Evolutionary conservation across 2,329 filamentous ascomycete species (phyloP).

Genomic region (Arthroderma uncinatum): DNA sequence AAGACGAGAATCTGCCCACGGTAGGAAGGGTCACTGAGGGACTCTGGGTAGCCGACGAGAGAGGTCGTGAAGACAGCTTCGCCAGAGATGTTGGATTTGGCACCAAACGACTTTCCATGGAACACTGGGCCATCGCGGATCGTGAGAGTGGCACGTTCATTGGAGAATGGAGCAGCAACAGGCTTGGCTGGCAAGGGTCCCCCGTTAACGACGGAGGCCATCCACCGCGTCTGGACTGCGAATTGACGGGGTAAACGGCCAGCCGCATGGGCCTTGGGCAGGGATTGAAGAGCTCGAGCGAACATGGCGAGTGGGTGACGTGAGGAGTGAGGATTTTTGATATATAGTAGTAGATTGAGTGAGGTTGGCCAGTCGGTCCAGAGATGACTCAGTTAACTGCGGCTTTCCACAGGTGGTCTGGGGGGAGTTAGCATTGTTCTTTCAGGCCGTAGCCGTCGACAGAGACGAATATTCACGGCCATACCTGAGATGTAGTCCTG

Average conservation of each 20-base stretch:
- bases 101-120: slow-evolving; percentile 91
- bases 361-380: slow-evolving; percentile 12
- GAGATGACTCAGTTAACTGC: slow-evolving; percentile 45
- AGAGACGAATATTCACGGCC: slow-evolving; percentile 10
- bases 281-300: slow-evolving; percentile 43
- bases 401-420: slow-evolving; percentile 58
- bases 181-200: slow-evolving; percentile 48
- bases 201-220: slow-evolving; percentile 58
- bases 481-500: slow-evolving; percentile 56
- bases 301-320: slow-evolving; percentile 37
- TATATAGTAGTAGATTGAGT: slow-evolving; percentile 7
- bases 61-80: slow-evolving; percentile 99
- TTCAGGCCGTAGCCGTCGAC: background rate
- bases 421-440: slow-evolving; percentile 16
- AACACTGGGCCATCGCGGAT: slow-evolving; percentile 95
- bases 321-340: slow-evolving; percentile 19
- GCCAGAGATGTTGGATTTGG: slow-evolving; percentile 90
- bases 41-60: slow-evolving; percentile 95
- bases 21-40: slow-evolving; percentile 58
- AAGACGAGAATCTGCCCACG: slow-evolving; percentile 88
- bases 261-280: slow-evolving; percentile 40
- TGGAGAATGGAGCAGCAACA: slow-evolving; percentile 48
- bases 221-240: slow-evolving; percentile 33
- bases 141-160: slow-evolving; percentile 81
- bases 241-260: slow-evolving; percentile 27